Conservation (phyloP, 2,329 filamentous ascomycete species). For the Alternaria triticimaculans region DNA sequence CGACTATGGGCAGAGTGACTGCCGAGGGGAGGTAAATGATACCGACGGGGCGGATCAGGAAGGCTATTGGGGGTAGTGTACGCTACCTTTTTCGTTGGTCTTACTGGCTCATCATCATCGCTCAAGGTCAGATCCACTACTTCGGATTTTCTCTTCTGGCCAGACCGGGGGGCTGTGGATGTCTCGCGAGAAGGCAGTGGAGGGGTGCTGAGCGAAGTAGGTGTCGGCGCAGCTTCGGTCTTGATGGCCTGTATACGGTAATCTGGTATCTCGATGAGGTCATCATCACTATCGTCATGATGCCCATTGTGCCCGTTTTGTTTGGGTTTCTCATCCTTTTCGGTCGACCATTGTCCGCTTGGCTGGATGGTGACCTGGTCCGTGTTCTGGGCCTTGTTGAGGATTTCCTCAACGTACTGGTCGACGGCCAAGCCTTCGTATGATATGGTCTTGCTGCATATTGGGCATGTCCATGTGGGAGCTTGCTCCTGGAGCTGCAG, state of each 20-base stretch:
- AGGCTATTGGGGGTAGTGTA: slow-evolving; percentile 49
- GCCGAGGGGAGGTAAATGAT: slow-evolving; percentile 33
- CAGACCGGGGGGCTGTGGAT: slow-evolving; percentile 41
- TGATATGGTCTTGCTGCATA: slow-evolving; percentile 83
- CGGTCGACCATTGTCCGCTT: slow-evolving; percentile 75
- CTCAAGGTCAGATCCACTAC: slow-evolving; percentile 59
- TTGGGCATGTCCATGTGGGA: slow-evolving; percentile 94
- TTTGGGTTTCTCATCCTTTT: slow-evolving; percentile 48
- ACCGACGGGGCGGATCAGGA: slow-evolving; percentile 40
- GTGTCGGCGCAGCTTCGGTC: slow-evolving; percentile 46
- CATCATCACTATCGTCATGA: slow-evolving; percentile 53
- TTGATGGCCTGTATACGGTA: slow-evolving; percentile 51
- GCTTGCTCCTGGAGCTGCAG: slow-evolving; percentile 94
- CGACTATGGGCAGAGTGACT: slow-evolving; percentile 22
- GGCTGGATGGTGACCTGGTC: slow-evolving; percentile 93
- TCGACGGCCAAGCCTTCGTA: slow-evolving; percentile 88
- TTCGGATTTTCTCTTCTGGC: slow-evolving; percentile 54
- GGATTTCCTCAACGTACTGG: slow-evolving; percentile 89
- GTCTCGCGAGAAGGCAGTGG: slow-evolving; percentile 55
- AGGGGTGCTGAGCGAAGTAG: slow-evolving; percentile 51
- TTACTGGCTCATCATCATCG: slow-evolving; percentile 54
- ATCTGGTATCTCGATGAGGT: slow-evolving; percentile 54
- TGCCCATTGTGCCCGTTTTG: slow-evolving; percentile 47
- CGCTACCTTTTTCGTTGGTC: slow-evolving; percentile 51
- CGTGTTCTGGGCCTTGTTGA: slow-evolving; percentile 72